Evolutionary conservation across 2,329 filamentous ascomycete species (phyloP), one percentile per base, ranked within the genome.

Genomic region (Leptodontidium sp.): DNA sequence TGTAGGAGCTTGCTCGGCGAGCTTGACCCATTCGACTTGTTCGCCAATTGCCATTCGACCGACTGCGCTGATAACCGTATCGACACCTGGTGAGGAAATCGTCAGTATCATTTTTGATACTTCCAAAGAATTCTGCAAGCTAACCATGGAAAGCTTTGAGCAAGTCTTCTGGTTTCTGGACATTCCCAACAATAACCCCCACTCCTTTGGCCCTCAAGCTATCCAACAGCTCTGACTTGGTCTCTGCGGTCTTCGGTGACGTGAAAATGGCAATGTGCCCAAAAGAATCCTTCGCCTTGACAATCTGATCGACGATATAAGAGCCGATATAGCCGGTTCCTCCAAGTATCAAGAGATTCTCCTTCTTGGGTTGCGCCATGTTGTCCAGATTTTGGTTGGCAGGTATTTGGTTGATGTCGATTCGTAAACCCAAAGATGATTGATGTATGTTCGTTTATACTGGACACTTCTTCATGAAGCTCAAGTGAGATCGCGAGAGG

Each of bases 21-120:
- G 81, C 53, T 81, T 81, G 63, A 93, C 84, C n/a, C 92, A 83
- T 2, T 84, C 80, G 67, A 89, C 85, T 74, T 93, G 90, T 9
- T 84, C 79, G 26, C 84, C 82, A 17, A 93, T 85, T 0, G 85
- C 87, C n/a, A 83, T 84, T 62, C 90, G 84, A 2, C 91, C 91
- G 1, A 93, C 82, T 1, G 87, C 87, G 24, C 86, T 90, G 61
- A 93, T 80, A 52, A 92, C 82, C 0, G 90, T 92, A 77, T 92
- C 88, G 73, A 90, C 85, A 61, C 80, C 84, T 76, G 59, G 43
- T 15, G 11, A 15, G 29, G 12, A n/a, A 24, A 8, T 26, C 3
- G 32, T 67, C 47, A 70, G 43, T 29, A 14, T 52, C 12, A 26
- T 17, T 14, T 24, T 3, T 29, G n/a, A 49, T 26, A n/a, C 12